Conservation (phyloP, 768 basidiomycete genomes). For the Dioszegia hungarica region DNA sequence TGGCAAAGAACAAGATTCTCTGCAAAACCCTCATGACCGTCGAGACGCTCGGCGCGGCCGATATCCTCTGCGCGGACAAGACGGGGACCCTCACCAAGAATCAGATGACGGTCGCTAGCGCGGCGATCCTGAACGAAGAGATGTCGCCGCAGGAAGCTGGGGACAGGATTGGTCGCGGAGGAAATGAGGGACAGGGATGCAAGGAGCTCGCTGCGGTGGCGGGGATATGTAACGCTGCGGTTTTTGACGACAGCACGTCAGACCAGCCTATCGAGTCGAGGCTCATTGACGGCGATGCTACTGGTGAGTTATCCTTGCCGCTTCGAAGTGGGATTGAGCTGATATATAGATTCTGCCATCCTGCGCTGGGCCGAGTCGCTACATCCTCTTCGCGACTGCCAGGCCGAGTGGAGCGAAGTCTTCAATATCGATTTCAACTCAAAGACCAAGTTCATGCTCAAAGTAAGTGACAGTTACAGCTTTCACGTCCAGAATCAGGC, state of each 20-base stretch:
- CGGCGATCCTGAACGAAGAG: slow-evolving; percentile 50
- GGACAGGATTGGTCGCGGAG: slow-evolving; percentile 24
- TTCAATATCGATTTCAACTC: slow-evolving; percentile 50
- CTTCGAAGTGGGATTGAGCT: background rate
- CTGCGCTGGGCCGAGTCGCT: slow-evolving; percentile 53
- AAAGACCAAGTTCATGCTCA: slow-evolving; percentile 59
- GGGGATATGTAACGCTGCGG: slow-evolving; percentile 57
- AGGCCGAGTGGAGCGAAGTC: slow-evolving; percentile 46
- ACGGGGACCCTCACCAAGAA: slow-evolving; percentile 56
- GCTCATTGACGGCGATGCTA: slow-evolving; percentile 57
- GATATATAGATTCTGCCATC: slow-evolving; percentile 54
- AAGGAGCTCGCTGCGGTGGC: slow-evolving; percentile 50
- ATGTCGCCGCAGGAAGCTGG: slow-evolving; percentile 21
- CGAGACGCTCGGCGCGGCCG: slow-evolving; percentile 63
- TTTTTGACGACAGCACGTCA: slow-evolving; percentile 50
- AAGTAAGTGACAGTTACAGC: slow-evolving; percentile 46
- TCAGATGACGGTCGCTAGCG: slow-evolving; percentile 58
- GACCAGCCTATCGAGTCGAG: slow-evolving; percentile 36
- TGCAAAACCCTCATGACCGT: slow-evolving; percentile 62
- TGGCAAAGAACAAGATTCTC: slow-evolving; percentile 57
- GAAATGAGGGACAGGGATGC: background rate
- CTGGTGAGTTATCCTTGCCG: slow-evolving; percentile 31
- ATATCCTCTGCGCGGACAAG: slow-evolving; percentile 60
- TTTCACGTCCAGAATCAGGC: background rate
- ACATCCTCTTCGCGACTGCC: slow-evolving; percentile 18